Evolutionary conservation across 2,329 filamentous ascomycete species (phyloP).

Genomic region (Aspergillus nomiae): DNA sequence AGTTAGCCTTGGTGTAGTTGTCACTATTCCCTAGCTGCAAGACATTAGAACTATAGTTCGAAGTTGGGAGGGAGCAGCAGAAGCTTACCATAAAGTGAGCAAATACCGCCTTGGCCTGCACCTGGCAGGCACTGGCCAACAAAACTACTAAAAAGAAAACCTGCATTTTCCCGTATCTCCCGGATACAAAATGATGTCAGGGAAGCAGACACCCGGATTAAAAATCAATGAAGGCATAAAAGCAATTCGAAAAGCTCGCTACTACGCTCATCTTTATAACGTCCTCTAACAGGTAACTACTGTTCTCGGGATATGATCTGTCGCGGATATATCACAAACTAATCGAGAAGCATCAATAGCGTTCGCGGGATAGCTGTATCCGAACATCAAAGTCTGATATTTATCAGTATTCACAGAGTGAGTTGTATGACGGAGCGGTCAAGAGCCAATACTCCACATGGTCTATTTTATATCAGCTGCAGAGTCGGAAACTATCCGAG

Average conservation of each 20-base stretch:
- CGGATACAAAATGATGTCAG: neutral
- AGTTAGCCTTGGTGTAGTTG: slow-evolving; percentile 28
- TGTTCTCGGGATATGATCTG: neutral
- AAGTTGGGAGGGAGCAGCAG: neutral
- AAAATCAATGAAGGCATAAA: neutral
- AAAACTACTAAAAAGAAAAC: slow-evolving; percentile 5
- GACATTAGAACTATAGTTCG: too few species aligned
- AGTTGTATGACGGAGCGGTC: neutral
- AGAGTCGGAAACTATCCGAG: neutral
- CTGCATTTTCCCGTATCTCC: slow-evolving; percentile 3
- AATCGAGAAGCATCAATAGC: neutral
- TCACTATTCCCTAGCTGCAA: slow-evolving; percentile 28
- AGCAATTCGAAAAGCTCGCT: neutral
- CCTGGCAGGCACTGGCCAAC: slow-evolving; percentile 8
- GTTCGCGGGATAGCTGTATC: neutral
- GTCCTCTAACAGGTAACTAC: neutral
- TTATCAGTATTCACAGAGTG: neutral
- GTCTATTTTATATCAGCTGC: neutral
- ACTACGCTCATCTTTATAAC: neutral
- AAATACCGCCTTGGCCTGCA: slow-evolving; percentile 29
- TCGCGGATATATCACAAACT: neutral
- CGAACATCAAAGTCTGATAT: neutral
- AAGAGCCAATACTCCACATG: neutral
- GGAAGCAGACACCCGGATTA: neutral
- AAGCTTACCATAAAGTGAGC: slow-evolving; percentile 36